Percentiles rank a stretch among this genome's conserved stretches.
These are phyloP conservation scores for Datisca glomerata DNA, from an alignment of 306 rosid genomes.

Conservation along the genomic window DNA sequence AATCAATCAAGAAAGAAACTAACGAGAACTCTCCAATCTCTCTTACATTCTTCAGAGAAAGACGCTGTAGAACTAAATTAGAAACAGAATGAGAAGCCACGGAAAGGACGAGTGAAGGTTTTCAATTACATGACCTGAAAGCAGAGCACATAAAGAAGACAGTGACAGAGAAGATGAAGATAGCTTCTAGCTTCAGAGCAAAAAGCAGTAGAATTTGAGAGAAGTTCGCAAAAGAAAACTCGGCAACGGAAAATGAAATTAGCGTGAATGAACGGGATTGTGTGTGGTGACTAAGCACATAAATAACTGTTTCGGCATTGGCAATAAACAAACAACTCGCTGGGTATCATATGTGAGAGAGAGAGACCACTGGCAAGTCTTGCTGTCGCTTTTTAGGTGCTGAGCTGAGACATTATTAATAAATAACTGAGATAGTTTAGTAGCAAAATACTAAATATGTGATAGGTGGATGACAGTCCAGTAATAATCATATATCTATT, in stretches of 20 bases:
- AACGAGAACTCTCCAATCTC: slow-evolving; percentile 16
- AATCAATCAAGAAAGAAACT: slow-evolving; percentile 18
- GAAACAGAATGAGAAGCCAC: slow-evolving; percentile 9
- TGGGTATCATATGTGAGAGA: too few relatives aligned
- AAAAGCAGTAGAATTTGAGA: slow-evolving; percentile 17
- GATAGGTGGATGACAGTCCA: too few relatives aligned
- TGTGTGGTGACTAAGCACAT: slow-evolving; percentile 31
- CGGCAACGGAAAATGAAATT: slow-evolving; percentile 11
- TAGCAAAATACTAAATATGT: too few relatives aligned
- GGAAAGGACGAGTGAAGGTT: slow-evolving; percentile 13
- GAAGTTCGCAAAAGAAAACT: slow-evolving; percentile 16
- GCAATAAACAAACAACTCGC: too few relatives aligned
- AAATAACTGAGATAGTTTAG: too few relatives aligned
- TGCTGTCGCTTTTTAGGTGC: too few relatives aligned
- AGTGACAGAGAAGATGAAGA: slow-evolving; percentile 17
- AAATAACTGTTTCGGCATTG: slow-evolving; percentile 11
- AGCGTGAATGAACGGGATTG: slow-evolving; percentile 28
- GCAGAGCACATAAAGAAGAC: background rate
- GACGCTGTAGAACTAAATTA: slow-evolving; percentile 5
- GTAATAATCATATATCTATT: too few relatives aligned
- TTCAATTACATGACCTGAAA: slow-evolving; percentile 48
- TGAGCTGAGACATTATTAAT: too few relatives aligned
- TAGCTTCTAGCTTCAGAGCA: slow-evolving; percentile 14
- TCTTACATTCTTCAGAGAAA: slow-evolving; percentile 49
- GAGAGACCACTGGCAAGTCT: too few relatives aligned